Evolutionary conservation across 2,329 filamentous ascomycete species (phyloP), one percentile per base, ranked within the genome.

Genomic region (Fonsecaea erecta): DNA sequence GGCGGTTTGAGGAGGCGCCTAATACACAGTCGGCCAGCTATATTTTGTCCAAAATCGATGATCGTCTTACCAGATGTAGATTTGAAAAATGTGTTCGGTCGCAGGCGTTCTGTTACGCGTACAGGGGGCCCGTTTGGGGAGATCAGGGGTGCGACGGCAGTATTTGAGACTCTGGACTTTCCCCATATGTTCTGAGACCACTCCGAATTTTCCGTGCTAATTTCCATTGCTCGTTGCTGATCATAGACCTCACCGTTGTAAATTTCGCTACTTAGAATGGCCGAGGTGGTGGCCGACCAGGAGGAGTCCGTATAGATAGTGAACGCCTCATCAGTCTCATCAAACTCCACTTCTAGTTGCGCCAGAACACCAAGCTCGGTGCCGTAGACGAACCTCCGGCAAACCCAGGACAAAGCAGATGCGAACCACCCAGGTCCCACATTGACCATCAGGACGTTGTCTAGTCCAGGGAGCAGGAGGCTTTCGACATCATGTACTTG

Each of bases 21-120:
- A 11, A 86, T 68, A 0, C 75, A 74, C 1, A 86, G 62, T 68
- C 78, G 78, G 1, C 85, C 85, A 0, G 86, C 84, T 0, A 87
- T 74, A 68, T 87, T 86, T 70, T 87, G 84, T 1, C 84, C 84
- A 71, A 87, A 86, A 67, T 87, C 84, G 34, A 87, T 64, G 1
- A 86, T 74, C 0, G 75, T 80, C 68, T 83, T 83, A 3, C 82
- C 82, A 0, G 79, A 78, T 0, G 76, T 74, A 0, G 78, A 76
- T 2, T 46, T 70, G 30, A 76, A 71, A 6, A 78, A 73, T 1
- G 73, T 55, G 2, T 65, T 55, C 0, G 76, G 73, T 24, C 69
- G 71, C 35, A 76, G 46, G 32, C 65, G 70, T 65, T 79, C 72
- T 0, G 74, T 74, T 3, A 74, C 71, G 14, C 80, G 75, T 0